phyloP scores from a whole-genome alignment of 208 protist species.

The Naegleria fowleri region DNA sequence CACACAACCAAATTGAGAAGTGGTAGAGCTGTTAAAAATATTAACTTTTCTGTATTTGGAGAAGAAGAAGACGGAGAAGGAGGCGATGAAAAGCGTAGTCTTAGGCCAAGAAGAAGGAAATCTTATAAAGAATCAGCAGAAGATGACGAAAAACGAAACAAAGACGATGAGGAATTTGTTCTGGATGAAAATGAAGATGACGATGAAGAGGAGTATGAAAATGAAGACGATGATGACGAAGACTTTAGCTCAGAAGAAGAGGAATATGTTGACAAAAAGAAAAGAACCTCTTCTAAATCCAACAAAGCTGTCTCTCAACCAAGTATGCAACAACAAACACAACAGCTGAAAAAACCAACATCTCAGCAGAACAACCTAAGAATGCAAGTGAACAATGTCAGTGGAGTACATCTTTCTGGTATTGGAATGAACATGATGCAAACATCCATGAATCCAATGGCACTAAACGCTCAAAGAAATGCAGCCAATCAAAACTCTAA shows the following conservation, averaged over 20 bases:
- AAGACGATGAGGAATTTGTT: background rate
- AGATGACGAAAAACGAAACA: background rate
- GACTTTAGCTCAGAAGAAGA: background rate
- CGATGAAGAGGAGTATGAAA: background rate
- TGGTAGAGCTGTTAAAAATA: background rate
- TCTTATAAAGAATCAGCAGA: background rate
- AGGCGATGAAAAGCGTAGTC: background rate
- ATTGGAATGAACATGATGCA: background rate
- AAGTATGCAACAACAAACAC: background rate
- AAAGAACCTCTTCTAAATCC: background rate
- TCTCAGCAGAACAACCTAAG: background rate
- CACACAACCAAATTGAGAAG: background rate
- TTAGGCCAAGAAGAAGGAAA: background rate
- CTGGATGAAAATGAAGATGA: constrained; percentile 14
- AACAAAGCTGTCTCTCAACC: background rate
- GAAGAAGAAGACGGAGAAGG: background rate
- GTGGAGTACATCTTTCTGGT: background rate
- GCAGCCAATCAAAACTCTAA: background rate
- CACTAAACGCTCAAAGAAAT: background rate
- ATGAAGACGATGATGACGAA: constrained; percentile 25
- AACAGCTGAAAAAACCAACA: background rate
- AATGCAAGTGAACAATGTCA: background rate
- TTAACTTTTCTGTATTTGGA: background rate
- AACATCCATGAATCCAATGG: background rate
- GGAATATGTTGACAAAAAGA: background rate